Conservation (phyloP, 495 filamentous ascomycete genomes). For the Podospora appendiculata region DNA sequence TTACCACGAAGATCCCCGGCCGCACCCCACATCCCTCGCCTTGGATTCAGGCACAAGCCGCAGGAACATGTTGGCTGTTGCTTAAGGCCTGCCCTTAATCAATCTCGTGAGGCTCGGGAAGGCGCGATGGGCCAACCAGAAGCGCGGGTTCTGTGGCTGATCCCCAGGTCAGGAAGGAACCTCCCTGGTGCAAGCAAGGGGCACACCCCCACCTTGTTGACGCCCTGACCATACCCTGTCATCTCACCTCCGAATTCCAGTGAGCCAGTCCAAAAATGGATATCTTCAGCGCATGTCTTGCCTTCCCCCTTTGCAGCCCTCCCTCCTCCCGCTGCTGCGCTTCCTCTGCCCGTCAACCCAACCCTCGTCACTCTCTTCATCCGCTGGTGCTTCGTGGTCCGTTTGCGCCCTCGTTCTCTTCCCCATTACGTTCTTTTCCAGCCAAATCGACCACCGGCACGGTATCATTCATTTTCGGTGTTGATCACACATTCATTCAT, state of each 20-base stretch:
- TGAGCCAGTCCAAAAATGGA: conserved; percentile 5
- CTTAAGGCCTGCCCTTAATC: conserved; percentile 22
- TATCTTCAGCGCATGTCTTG: conserved; percentile 15
- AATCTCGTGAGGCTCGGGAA: conserved; percentile 9
- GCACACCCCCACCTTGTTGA: conserved; percentile 5
- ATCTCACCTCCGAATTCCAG: conserved; percentile 1
- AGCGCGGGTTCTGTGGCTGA: conserved; percentile 1
- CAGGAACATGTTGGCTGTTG: conserved; percentile 6
- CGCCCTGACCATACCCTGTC: conserved; percentile 4
- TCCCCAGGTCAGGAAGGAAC: conserved; percentile 20
- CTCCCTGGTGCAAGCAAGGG: conserved; percentile 7
- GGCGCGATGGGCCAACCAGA: conserved; percentile 12
- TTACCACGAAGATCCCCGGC: background rate
- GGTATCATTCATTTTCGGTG: background rate
- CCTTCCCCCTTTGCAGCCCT: conserved; percentile 9
- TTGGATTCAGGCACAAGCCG: conserved; percentile 8
- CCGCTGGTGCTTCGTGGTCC: background rate
- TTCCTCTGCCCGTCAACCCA: conserved; percentile 5
- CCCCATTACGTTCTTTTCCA: conserved; percentile 8
- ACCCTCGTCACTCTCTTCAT: conserved; percentile 12
- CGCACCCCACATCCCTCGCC: conserved; percentile 2
- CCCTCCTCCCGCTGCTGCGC: conserved; percentile 6
- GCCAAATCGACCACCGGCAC: background rate
- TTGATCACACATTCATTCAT: conserved; percentile 8
- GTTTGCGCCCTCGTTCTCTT: conserved; percentile 1